Evolutionary conservation across 1,139 yeast species (phyloP).

Genomic region (Suhomyces bribrorum): DNA sequence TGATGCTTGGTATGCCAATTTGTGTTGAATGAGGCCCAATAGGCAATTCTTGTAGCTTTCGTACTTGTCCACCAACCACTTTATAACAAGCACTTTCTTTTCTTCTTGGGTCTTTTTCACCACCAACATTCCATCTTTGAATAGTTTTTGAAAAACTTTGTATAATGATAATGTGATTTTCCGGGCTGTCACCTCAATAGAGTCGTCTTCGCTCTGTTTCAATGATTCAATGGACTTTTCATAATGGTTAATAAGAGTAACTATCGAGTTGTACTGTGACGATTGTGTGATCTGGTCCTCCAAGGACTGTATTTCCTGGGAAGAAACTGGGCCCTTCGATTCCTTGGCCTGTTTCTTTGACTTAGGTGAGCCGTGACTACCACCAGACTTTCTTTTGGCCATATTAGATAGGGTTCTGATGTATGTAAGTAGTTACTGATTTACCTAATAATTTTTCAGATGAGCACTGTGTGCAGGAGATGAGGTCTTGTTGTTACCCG

Average conservation of each 20-base stretch:
- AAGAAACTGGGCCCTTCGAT: slow-evolving; percentile 13
- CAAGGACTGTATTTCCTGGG: slow-evolving; percentile 32
- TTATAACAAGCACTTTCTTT: slow-evolving; percentile 47
- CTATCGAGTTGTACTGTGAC: slow-evolving; percentile 52
- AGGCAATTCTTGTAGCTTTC: slow-evolving; percentile 52
- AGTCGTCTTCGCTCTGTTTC: slow-evolving; percentile 22
- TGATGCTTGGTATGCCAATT: slow-evolving; percentile 40
- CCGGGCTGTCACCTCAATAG: slow-evolving; percentile 42
- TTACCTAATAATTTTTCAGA: slow-evolving; percentile 11
- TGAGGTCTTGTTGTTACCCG: slow-evolving; percentile 21
- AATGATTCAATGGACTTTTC: slow-evolving; percentile 26
- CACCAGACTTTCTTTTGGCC: slow-evolving; percentile 12
- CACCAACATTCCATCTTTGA: slow-evolving; percentile 50
- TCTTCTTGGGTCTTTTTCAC: slow-evolving; percentile 41
- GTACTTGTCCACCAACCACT: slow-evolving; percentile 69
- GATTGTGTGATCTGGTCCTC: slow-evolving; percentile 32
- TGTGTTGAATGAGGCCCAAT: slow-evolving; percentile 37
- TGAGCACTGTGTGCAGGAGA: slow-evolving; percentile 8
- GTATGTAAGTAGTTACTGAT: neutral
- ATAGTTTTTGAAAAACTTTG: slow-evolving; percentile 58
- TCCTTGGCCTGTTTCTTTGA: slow-evolving; percentile 9
- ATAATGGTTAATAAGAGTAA: slow-evolving; percentile 43
- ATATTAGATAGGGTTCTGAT: slow-evolving; percentile 2
- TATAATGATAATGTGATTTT: slow-evolving; percentile 53
- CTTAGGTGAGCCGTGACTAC: slow-evolving; percentile 4